These are phyloP conservation scores for Crotalaria pallida DNA, from an alignment of 306 rosid species.

Conservation along the genomic window DNA sequence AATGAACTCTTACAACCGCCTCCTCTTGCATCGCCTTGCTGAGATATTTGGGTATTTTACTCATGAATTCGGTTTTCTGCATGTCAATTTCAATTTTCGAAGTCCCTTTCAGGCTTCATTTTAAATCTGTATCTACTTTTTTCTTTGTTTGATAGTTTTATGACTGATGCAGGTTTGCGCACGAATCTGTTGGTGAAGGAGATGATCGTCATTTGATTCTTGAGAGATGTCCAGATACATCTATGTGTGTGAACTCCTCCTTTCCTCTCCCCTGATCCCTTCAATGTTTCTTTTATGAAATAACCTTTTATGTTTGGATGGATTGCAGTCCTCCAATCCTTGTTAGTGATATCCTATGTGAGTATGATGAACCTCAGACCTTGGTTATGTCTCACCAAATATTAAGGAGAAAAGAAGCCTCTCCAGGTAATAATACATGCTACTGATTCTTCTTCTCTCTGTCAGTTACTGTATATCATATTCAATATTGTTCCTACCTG, in stretches of 20 bases:
- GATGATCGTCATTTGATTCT: conserved; percentile 84
- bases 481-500: background rate
- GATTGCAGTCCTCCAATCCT: conserved; percentile 89
- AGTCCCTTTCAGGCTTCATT: conserved; percentile 5
- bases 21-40: conserved; percentile 96
- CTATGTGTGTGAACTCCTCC: conserved; percentile 54
- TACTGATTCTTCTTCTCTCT: background rate
- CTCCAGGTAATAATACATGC: conserved; percentile 50
- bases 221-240: conserved; percentile 83
- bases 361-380: conserved; percentile 66
- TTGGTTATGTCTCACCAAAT: conserved; percentile 57
- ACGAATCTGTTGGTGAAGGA: conserved; percentile 96
- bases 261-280: background rate
- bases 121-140: background rate
- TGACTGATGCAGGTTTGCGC: conserved; percentile 62
- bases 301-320: conserved; percentile 28
- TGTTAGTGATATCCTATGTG: conserved; percentile 87
- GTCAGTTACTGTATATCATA: background rate
- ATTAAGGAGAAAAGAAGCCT: conserved; percentile 61
- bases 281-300: background rate
- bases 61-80: conserved; percentile 11
- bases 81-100: background rate
- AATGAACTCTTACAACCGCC: conserved; percentile 89
- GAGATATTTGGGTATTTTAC: conserved; percentile 88
- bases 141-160: background rate